These are phyloP conservation scores for Capillidium heterosporum DNA, from an alignment of 371 early-diverging fungal genomes.

Conservation along the genomic window DNA sequence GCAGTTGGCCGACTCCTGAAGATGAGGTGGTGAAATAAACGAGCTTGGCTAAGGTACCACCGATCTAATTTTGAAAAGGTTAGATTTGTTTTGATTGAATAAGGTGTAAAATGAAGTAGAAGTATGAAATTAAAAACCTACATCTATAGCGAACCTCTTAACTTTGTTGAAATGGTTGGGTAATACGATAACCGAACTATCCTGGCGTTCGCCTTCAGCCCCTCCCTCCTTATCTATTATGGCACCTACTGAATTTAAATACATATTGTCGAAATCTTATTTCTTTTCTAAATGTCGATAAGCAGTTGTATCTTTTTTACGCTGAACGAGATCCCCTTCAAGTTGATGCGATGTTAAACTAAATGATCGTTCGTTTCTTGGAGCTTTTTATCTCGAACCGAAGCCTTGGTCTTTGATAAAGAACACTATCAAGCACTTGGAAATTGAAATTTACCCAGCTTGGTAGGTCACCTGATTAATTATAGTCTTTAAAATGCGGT, in stretches of 20 bases:
- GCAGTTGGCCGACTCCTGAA: constrained; percentile 43
- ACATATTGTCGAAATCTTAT: too few species aligned
- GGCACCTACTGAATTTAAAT: constrained; percentile 3
- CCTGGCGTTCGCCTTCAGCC: background rate
- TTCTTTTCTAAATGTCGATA: too few species aligned
- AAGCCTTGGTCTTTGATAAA: too few species aligned
- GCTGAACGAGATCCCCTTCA: too few species aligned
- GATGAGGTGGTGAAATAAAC: constrained; percentile 54
- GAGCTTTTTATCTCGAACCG: too few species aligned
- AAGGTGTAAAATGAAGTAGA: background rate
- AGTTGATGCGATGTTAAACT: too few species aligned
- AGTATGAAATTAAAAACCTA: background rate
- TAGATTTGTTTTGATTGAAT: background rate
- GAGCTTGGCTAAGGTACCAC: constrained; percentile 87
- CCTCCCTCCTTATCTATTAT: background rate
- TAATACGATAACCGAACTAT: background rate
- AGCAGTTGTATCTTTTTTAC: too few species aligned
- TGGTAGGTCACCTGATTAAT: too few species aligned
- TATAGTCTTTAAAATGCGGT: too few species aligned
- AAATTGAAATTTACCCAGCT: too few species aligned
- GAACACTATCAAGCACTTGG: too few species aligned
- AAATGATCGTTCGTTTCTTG: too few species aligned
- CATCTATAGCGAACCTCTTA: background rate
- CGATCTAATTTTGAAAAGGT: constrained; percentile 29
- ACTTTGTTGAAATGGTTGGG: background rate